Base-by-base conservation (phyloP, 2,329 filamentous ascomycete species). In the Diaporthe australafricana region DNA sequence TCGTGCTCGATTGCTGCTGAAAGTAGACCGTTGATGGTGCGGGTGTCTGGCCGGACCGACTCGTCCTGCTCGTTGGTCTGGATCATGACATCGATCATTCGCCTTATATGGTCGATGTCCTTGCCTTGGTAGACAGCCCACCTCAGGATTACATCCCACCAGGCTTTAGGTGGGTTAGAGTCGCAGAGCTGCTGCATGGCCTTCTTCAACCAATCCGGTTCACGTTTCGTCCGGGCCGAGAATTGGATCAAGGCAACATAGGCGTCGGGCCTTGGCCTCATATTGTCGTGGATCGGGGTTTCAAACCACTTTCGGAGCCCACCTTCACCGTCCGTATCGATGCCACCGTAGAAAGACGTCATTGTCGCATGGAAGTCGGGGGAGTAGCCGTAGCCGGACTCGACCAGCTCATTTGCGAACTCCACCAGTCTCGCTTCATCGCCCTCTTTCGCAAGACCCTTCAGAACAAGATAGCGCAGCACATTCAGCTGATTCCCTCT, bases 11-110 rank as follows among this genome's bases (percentile, higher is more conserved):
- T 91, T 12, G 94, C 93, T 71, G 91, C 90, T 68, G 89, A 87
- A 22, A 98, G 87, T 32, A 98, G 86, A 7, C 85, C 84, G 78
- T 98, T 97, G 77, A 98, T 90, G 7, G 93, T 94, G 3, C 87
- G 83, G 8, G 91, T 91, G 69, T 94, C 91, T 0, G 94, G 90
- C 8, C 84, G 81, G 3, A 87, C 75, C 20, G 83, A 82, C 70
- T 84, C 79, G 70, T 87, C 80, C 73, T 85, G 80, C 67, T 83
- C 77, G 73, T 84, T 87, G 62, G 85, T 83, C 47, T 83, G 81
- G n/a, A 85, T 81, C 87, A 94, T 92, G 25, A 91, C 86, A 53
- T 88, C 84, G 72, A 96, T 88, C 89, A 95, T 94, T 75, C 91
- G 89, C 70, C 90, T 87, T 72, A 95, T 87, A 78, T 94, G 91